These are phyloP conservation scores for Cladobotryum mycophilum DNA, from an alignment of 2,329 filamentous ascomycete species.

Conservation along the genomic window DNA sequence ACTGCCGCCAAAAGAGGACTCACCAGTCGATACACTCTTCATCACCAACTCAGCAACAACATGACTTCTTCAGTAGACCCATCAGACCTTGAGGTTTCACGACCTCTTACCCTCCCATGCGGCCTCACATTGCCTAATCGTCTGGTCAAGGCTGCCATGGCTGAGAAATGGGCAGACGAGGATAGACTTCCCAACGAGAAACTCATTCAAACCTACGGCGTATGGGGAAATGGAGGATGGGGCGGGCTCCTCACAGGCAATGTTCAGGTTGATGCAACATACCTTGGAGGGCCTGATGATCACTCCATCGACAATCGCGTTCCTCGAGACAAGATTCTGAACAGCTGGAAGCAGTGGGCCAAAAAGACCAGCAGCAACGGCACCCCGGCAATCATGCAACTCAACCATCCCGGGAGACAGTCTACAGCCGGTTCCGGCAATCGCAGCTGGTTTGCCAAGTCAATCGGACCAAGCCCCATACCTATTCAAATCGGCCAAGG, in stretches of 20 bases:
- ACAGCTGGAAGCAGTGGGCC: slow-evolving; percentile 34
- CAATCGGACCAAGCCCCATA: slow-evolving; percentile 38
- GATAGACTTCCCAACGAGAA: slow-evolving; percentile 38
- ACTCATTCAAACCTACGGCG: slow-evolving; percentile 40
- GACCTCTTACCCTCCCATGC: slow-evolving; percentile 46
- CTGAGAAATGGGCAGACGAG: slow-evolving; percentile 36
- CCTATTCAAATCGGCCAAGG: slow-evolving; percentile 35
- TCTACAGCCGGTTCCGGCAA: slow-evolving; percentile 33
- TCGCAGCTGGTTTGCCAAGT: slow-evolving; percentile 30
- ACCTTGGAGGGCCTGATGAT: slow-evolving; percentile 32
- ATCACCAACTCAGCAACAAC: too few species aligned
- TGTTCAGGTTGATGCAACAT: slow-evolving; percentile 35
- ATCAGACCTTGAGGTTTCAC: not conserved
- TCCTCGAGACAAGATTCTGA: slow-evolving; percentile 22
- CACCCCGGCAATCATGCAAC: slow-evolving; percentile 37
- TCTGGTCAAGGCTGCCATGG: slow-evolving; percentile 46
- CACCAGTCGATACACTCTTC: too few species aligned
- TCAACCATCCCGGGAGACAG: slow-evolving; percentile 44
- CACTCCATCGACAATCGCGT: slow-evolving; percentile 26
- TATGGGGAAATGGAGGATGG: slow-evolving; percentile 50
- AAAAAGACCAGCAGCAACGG: slow-evolving; percentile 23
- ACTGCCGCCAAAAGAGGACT: too few species aligned
- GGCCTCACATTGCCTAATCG: slow-evolving; percentile 52
- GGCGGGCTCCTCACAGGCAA: slow-evolving; percentile 47
- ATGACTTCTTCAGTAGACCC: too few species aligned